Evolutionary conservation across 768 basidiomycete genomes (phyloP).

Genomic region (Rhizopogon salebrosus): DNA sequence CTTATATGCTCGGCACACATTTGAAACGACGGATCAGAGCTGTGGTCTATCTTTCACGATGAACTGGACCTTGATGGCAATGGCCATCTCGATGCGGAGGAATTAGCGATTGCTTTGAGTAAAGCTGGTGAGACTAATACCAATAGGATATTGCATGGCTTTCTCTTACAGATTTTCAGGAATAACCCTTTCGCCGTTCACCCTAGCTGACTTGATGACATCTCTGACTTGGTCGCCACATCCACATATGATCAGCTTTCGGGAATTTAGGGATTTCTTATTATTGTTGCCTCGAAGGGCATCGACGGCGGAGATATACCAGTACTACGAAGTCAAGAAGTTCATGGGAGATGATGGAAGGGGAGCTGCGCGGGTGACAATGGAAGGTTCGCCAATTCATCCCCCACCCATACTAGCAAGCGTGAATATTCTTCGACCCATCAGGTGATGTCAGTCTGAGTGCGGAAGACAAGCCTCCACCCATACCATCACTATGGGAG

Average conservation of each 20-base stretch:
- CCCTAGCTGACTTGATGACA: conserved; percentile 77
- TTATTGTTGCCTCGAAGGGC: conserved; percentile 78
- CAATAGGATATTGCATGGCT: conserved; percentile 13
- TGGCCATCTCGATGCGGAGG: conserved; percentile 68
- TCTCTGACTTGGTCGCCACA: conserved; percentile 69
- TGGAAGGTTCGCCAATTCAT: conserved; percentile 64
- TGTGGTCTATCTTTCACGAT: conserved; percentile 89
- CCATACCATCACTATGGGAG: conserved; percentile 14
- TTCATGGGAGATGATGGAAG: conserved; percentile 71
- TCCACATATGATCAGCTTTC: conserved; percentile 68
- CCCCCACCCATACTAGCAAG: conserved; percentile 11
- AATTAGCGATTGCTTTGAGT: conserved; percentile 55
- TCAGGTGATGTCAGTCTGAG: conserved; percentile 75
- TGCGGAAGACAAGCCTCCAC: conserved; percentile 65
- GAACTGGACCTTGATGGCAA: conserved; percentile 89
- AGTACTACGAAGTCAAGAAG: conserved; percentile 67
- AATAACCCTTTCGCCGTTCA: conserved; percentile 61
- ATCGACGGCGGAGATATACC: conserved; percentile 82
- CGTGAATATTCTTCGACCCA: conserved; percentile 20
- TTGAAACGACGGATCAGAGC: conserved; percentile 44
- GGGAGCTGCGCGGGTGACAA: conserved; percentile 75
- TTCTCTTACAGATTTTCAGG: conserved; percentile 39
- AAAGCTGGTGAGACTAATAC: conserved; percentile 55
- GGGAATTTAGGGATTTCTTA: conserved; percentile 86
- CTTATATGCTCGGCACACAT: conserved; percentile 9